Evolutionary conservation across 768 basidiomycete genomes (phyloP).

Genomic region (Trametes cingulata): DNA sequence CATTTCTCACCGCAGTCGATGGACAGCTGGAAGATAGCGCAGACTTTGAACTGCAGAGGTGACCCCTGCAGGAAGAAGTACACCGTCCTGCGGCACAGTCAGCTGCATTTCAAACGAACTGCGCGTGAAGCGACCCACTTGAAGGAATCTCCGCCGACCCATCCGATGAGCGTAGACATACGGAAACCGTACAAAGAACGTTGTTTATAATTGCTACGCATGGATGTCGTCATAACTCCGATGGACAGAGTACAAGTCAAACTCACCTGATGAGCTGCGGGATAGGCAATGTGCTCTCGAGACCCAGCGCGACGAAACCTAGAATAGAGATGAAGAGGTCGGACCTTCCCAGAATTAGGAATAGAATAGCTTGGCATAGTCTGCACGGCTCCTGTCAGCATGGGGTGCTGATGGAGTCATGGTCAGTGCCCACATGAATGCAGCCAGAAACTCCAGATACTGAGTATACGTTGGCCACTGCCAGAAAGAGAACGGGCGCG

Average conservation of each 20-base stretch:
- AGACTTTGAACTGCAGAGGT: conserved; percentile 80
- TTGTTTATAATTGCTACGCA: conserved; percentile 70
- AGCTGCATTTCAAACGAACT: background rate
- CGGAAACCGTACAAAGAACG: conserved; percentile 84
- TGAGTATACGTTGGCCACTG: conserved; percentile 79
- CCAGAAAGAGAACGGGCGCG: conserved; percentile 78
- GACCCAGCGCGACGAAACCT: conserved; percentile 76
- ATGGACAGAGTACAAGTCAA: background rate
- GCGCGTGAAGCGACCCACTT: conserved; percentile 51
- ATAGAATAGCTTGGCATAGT: conserved; percentile 70
- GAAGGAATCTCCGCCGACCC: conserved; percentile 83
- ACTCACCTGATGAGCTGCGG: conserved; percentile 77
- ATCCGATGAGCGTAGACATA: conserved; percentile 77
- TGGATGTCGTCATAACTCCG: too few species aligned
- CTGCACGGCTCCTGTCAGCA: conserved; percentile 29
- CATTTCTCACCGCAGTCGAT: conserved; percentile 66
- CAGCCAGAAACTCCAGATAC: conserved; percentile 82
- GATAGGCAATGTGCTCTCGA: conserved; percentile 85
- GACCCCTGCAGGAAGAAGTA: conserved; percentile 79
- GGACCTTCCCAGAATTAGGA: conserved; percentile 71
- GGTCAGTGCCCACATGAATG: conserved; percentile 57
- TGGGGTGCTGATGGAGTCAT: background rate
- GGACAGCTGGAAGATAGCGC: conserved; percentile 81
- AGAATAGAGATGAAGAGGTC: conserved; percentile 59
- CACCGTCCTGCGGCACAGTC: conserved; percentile 48